Conservation (phyloP, 805 yeast genomes). For the Candida suzukii region DNA sequence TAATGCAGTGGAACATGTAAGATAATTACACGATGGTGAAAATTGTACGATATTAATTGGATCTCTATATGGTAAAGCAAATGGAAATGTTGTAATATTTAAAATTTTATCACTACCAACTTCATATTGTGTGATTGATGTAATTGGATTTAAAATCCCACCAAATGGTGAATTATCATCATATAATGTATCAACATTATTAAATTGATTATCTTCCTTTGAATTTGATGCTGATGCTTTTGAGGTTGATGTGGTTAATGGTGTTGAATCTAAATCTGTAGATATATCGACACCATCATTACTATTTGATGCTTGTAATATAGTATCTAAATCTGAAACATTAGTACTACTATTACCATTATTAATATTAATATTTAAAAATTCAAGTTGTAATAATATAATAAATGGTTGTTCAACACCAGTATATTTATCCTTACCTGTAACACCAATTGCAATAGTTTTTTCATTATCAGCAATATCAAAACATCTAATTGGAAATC, state of each 20-base stretch:
- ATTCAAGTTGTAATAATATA: constrained; percentile 36
- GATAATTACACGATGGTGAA: constrained; percentile 61
- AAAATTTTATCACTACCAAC: constrained; percentile 2
- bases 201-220: too few relatives aligned
- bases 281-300: too few relatives aligned
- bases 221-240: too few relatives aligned
- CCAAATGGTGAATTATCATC: constrained; percentile 8
- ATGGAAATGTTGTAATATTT: constrained; percentile 21
- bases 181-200: neutral
- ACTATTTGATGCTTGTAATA: too few relatives aligned
- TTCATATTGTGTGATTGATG: constrained; percentile 7
- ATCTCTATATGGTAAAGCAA: constrained; percentile 81
- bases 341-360: too few relatives aligned
- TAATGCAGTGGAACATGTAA: constrained; percentile 69
- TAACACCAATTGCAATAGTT: constrained; percentile 71
- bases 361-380: constrained; percentile 6
- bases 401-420: constrained; percentile 73
- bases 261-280: too few relatives aligned
- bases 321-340: too few relatives aligned
- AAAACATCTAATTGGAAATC: constrained; percentile 73
- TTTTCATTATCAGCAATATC: constrained; percentile 61
- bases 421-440: constrained; percentile 65
- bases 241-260: too few relatives aligned
- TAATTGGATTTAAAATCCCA: constrained; percentile 9
- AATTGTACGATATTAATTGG: constrained; percentile 72